phyloP scores from a whole-genome alignment of 192 early-diverging fungal species.

The Coemansia sp. region DNA sequence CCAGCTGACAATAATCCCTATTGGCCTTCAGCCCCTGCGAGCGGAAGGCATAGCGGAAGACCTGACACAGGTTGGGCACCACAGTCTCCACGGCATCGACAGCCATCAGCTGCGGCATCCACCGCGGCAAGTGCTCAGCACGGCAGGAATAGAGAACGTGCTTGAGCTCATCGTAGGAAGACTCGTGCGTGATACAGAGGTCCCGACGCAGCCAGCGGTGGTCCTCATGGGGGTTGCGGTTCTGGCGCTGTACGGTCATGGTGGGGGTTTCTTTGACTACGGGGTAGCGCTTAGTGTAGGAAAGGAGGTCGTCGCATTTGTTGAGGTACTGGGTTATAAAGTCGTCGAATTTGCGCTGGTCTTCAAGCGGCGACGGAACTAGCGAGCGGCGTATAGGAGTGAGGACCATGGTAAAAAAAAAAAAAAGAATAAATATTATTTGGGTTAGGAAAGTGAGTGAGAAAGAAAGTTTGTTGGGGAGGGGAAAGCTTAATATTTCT shows the following conservation, averaged over 20 bases:
- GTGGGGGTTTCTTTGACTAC: conserved; percentile 8
- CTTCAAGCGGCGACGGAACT: conserved; percentile 37
- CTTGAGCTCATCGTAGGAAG: conserved; percentile 34
- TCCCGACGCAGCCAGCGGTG: conserved; percentile 50
- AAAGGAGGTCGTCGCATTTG: conserved; percentile 52
- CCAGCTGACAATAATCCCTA: conserved; percentile 49
- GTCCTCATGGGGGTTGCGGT: conserved; percentile 43
- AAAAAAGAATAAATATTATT: not conserved
- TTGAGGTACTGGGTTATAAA: conserved; percentile 45
- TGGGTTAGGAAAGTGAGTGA: not conserved
- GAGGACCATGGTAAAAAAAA: conserved; percentile 27
- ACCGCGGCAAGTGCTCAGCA: conserved; percentile 20
- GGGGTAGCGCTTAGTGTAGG: conserved; percentile 45
- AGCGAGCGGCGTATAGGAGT: conserved; percentile 26
- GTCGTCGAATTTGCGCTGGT: conserved; percentile 29
- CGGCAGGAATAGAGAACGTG: conserved; percentile 19
- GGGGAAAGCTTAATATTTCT: not conserved
- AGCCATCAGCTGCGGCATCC: conserved; percentile 28
- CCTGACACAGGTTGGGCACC: conserved; percentile 37
- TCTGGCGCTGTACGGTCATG: conserved; percentile 38
- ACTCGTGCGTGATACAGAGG: not conserved
- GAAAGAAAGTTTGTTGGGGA: not conserved
- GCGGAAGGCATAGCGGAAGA: conserved; percentile 14
- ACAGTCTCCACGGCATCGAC: conserved; percentile 21
- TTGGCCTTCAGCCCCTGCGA: conserved; percentile 33